Evolutionary conservation across 169 alveolate species (phyloP), one percentile per base, ranked within the genome.

Genomic region (Eimeria brunetti): DNA sequence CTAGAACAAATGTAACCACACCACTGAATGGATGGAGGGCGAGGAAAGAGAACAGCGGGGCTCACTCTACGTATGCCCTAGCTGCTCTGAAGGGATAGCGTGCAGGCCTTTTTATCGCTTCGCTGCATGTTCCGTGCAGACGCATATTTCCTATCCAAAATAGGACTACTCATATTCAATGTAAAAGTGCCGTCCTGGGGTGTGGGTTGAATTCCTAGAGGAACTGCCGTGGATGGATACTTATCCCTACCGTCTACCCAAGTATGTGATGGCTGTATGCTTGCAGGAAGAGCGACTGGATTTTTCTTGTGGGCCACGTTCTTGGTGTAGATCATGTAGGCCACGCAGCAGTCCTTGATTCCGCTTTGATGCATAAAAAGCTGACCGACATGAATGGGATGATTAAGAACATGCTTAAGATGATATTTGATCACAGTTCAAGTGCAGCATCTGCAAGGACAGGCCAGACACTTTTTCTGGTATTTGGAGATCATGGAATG

Each of bases 291-390:
- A 83, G 80, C 30, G 93, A 97, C 56, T 96, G 96, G 81, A 51
- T 91, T 30, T 73, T 98, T 4, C 88, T 98, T 53, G 97, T 97
- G 30, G 97, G 97, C 20, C 98, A 98, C 91, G 88, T 95, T 73
- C 96, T 97, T 11, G 98, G 98, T 20, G 97, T 98, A 18, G 99
- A 98, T 78, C 99, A 98, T 94, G 98, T 96, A 36, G 99, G 98
- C 22, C 98, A 97, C 89, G 89, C 96, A 51, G 96, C 90, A 51
- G 90, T 93, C 51, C 96, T 97, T 18, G 91, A 91, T 30, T 95
- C 97, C 85, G 53, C 89, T 6, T 64, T 78, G 60, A 92, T 97
- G 92, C 88, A 84, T 30, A 78, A 88, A 14, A 98, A 98, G 92
- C 84, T 97, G 75, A 44, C 64, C 18, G 92, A 86, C 41, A 71